Evolutionary conservation across 495 filamentous ascomycete species (phyloP), one percentile per base, ranked within the genome.

Genomic region (Aspergillus hancockii): DNA sequence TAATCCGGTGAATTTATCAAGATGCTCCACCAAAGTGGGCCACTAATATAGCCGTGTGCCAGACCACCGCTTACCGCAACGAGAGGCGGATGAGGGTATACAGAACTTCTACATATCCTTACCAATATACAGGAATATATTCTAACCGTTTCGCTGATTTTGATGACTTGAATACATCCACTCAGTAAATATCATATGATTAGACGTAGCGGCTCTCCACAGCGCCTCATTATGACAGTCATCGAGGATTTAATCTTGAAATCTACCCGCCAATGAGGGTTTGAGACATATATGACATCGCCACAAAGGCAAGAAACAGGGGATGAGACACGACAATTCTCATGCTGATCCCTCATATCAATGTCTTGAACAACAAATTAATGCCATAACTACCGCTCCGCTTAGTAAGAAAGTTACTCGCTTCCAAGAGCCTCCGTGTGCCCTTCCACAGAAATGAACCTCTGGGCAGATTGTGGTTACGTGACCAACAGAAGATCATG

Each of bases 41-140:
- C 41, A 18, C 14, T 45, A 18, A 5, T 8, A 18, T 45, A 18
- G 34, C 13, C 9, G n/a, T 7, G 16, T 21, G n/a, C 41, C 41
- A n/a, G 41, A 45, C 16, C 41, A n/a, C 41, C 41, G n/a, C 41
- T 45, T 19, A 45, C 41, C 41, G 34, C 34, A 14, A 45, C 41
- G n/a, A 45, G 41, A n/a, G 14, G n/a, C 41, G 18, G 18, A n/a
- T 45, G 41, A 45, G 14, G 41, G 7, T 45, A 45, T 45, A 12
- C 41, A 45, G 19, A 45, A 2, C 36, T 40, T 40, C 36, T n/a
- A 13, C 36, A 4, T 9, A 9, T 40, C 12, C 9, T 40, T 40
- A 3, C 36, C 36, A 40, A 40, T 9, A 10, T n/a, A n/a, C 36
- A n/a, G 36, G 36, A 4, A 13, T 40, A n/a, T n/a, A n/a, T 40